phyloP scores from a whole-genome alignment of 1,139 yeast genomes.

The Pichia inconspicua region DNA sequence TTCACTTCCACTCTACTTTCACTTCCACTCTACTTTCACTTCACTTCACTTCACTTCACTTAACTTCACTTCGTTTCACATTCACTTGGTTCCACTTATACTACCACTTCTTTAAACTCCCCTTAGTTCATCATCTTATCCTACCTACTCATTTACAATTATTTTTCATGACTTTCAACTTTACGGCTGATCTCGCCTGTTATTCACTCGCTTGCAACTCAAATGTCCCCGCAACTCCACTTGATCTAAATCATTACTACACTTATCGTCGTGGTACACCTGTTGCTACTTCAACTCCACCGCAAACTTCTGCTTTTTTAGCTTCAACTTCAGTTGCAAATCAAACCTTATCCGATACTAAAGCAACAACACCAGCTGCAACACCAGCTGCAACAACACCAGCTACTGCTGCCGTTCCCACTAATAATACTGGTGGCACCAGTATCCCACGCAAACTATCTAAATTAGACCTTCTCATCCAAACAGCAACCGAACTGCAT shows the following conservation, averaged over 20 bases:
- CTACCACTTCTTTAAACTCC: not conserved
- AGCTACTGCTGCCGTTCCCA: too few relatives aligned
- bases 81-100: too few relatives aligned
- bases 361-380: too few relatives aligned
- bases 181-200: conserved; percentile 22
- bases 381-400: not conserved
- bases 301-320: not conserved
- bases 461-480: conserved; percentile 25
- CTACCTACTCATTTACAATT: not conserved
- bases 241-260: conserved; percentile 15
- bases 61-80: too few relatives aligned
- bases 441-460: conserved; percentile 11
- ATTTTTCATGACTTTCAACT: conserved; percentile 13
- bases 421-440: too few relatives aligned
- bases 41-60: not conserved
- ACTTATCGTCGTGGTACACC: conserved; percentile 12
- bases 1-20: not conserved
- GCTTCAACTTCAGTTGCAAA: too few relatives aligned
- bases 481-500: conserved; percentile 19
- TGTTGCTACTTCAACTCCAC: not conserved
- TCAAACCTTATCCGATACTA: too few relatives aligned
- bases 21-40: not conserved
- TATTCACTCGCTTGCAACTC: conserved; percentile 22
- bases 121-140: not conserved
- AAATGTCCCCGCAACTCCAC: conserved; percentile 22